A percentile compares a stretch with the other conserved stretches of the same genome.
Evolutionary conservation across 1,284 basidiomycete species (phyloP).

Genomic region (Ganoderma lucidum): DNA sequence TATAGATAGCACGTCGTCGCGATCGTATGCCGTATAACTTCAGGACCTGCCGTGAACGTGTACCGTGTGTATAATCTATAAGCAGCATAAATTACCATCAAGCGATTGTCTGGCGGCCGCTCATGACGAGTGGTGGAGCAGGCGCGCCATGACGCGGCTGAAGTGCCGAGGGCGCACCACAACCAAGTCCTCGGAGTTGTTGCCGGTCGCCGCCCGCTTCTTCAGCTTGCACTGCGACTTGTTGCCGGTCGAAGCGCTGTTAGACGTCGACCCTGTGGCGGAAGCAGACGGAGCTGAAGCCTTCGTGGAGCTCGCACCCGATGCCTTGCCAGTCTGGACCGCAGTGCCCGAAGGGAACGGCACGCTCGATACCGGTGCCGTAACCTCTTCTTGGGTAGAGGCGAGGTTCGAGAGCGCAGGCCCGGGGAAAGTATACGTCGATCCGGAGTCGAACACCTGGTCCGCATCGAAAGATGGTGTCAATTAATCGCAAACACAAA

Average conservation of each 20-base stretch:
- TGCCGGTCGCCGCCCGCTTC: conserved; percentile 20
- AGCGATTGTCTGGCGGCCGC: neutral
- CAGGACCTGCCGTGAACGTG: conserved; percentile 9
- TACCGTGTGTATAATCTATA: conserved; percentile 9
- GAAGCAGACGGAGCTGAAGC: conserved; percentile 25
- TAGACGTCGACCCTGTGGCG: conserved; percentile 17
- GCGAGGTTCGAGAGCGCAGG: conserved; percentile 44
- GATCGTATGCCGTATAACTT: conserved; percentile 1
- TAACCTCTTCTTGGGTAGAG: conserved; percentile 27
- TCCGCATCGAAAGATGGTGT: conserved; percentile 2
- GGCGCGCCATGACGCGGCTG: conserved; percentile 35
- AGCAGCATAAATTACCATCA: neutral
- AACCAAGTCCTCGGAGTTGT: conserved; percentile 17
- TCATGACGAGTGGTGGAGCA: conserved; percentile 22
- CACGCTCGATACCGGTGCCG: conserved; percentile 28
- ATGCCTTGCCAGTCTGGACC: conserved; percentile 24
- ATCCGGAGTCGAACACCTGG: conserved; percentile 47
- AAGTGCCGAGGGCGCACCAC: conserved; percentile 32
- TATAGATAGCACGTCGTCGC: conserved; percentile 1
- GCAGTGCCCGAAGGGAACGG: conserved; percentile 28
- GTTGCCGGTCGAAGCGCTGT: conserved; percentile 15
- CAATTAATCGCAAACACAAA: conserved; percentile 10
- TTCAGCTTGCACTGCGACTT: conserved; percentile 22
- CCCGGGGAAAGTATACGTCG: conserved; percentile 50
- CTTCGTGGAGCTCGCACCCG: conserved; percentile 25